Evolutionary conservation across 2,329 filamentous ascomycete species (phyloP).

Genomic region (Ophiostoma ips): DNA sequence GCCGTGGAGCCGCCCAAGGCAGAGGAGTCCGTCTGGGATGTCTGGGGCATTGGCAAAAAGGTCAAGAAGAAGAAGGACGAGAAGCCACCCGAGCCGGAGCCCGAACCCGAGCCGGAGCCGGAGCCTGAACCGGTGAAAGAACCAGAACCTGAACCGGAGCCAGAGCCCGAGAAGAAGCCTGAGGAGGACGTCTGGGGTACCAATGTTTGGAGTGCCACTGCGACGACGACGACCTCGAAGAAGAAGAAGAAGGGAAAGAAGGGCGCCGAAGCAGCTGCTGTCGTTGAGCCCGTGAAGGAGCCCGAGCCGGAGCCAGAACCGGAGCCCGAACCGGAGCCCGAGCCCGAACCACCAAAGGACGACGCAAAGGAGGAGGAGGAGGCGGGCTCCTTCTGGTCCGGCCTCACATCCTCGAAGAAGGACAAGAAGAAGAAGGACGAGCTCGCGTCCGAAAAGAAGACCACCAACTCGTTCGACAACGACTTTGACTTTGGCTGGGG

Average conservation of each 20-base stretch:
- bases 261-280: neutral
- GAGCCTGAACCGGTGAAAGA: neutral
- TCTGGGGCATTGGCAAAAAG: constrained; percentile 28
- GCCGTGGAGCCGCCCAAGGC: constrained; percentile 9
- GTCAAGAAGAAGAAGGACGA: constrained; percentile 16
- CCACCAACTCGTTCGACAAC: neutral
- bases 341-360: constrained; percentile 11
- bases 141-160: neutral
- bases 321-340: constrained; percentile 4
- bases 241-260: constrained; percentile 26
- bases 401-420: constrained; percentile 13
- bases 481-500: constrained; percentile 1
- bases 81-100: neutral
- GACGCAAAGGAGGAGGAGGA: constrained; percentile 6
- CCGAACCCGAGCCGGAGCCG: constrained; percentile 2
- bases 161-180: neutral
- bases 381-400: constrained; percentile 5
- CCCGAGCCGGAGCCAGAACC: neutral
- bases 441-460: neutral
- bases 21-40: constrained; percentile 25
- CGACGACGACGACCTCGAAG: constrained; percentile 16
- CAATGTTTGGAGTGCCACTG: constrained; percentile 7
- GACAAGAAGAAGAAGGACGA: constrained; percentile 16
- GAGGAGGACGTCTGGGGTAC: constrained; percentile 9
- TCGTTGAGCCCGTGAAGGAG: neutral